Evolutionary conservation across 225 moss, liverwort and hornwort genomes (phyloP), one percentile per base, ranked within the genome.

Genomic region (Asterella californica): DNA sequence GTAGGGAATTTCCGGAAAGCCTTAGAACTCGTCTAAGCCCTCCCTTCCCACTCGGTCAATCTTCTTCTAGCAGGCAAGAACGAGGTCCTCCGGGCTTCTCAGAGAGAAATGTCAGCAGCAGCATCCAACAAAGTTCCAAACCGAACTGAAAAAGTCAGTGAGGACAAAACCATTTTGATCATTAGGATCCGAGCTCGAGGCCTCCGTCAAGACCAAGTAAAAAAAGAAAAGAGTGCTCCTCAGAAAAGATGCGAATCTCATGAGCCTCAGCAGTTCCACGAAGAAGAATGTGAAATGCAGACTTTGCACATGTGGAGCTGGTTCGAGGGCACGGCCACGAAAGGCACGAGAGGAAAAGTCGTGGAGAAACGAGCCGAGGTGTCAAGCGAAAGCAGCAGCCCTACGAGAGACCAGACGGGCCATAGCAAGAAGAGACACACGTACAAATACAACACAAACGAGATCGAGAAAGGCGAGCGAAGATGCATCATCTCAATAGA

Each of bases 381-480:
- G 17, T 77, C 76, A 42, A 77, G 7, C n/a, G 61, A 42, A 37
- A 63, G 63, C 24, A 77, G 42, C 2, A 25, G 76, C 25, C 38
- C 60, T 38, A 77, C 55, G 61, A 77, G 76, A 77, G 76, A 77
- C 60, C 76, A 77, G 42, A 77, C 36, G 25, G 63, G 76, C 76
- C 76, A 63, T 38, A 60, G 25, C 36, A 77, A 77, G n/a, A 60
- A 77, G 24, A 46, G 38, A n/a, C 60, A 77, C 61, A 63, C 38
- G 18, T 62, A 77, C 24, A 61, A 10, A 77, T 24, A 25, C 76
- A 77, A 42, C 15, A 77, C 5, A 1, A 62, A 76, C 37, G 76
- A 77, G 76, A 77, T 77, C 46, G 76, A 55, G 59, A 77, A 36
- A 62, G 76, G 61, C 46, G 45, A 45, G 38, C 38, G 38, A 60